These are phyloP conservation scores for Fraxinus greggii DNA, from an alignment of 305 asterid species.

Conservation along the genomic window DNA sequence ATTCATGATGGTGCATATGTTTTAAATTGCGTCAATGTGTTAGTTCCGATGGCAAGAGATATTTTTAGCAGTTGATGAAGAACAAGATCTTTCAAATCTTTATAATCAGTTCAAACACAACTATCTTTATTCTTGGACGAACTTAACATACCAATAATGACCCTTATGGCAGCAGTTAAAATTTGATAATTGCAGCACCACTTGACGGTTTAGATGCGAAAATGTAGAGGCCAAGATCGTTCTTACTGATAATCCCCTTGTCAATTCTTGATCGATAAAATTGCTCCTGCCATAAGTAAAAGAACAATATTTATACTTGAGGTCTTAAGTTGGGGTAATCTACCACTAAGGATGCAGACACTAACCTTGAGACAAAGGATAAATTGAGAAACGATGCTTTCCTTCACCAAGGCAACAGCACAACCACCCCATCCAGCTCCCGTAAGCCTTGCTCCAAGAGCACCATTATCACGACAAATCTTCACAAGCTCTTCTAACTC, in stretches of 20 bases:
- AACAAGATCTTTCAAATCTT: background rate
- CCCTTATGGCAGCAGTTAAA: constrained; percentile 26
- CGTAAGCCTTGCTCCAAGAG: constrained; percentile 90
- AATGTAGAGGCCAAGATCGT: constrained; percentile 62
- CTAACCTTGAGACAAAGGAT: constrained; percentile 83
- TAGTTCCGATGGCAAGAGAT: no score
- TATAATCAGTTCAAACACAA: background rate
- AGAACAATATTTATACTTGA: background rate
- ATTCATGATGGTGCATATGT: no score
- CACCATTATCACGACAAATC: constrained; percentile 67
- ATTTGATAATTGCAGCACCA: constrained; percentile 82
- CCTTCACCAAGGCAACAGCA: constrained; percentile 89
- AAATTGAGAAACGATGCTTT: constrained; percentile 70
- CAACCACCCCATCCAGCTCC: constrained; percentile 99
- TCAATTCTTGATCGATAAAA: constrained; percentile 75
- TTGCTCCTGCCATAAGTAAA: constrained; percentile 55
- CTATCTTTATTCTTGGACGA: background rate
- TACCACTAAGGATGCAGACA: background rate
- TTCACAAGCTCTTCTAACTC: constrained; percentile 94
- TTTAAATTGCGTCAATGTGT: no score
- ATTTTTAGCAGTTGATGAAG: background rate
- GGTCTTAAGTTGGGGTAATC: background rate
- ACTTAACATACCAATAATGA: background rate
- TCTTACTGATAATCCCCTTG: constrained; percentile 62
- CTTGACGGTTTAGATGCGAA: constrained; percentile 97